Evolutionary conservation across 805 yeast species (phyloP), one percentile per base, ranked within the genome.

Genomic region (Starmerella riodocensis): DNA sequence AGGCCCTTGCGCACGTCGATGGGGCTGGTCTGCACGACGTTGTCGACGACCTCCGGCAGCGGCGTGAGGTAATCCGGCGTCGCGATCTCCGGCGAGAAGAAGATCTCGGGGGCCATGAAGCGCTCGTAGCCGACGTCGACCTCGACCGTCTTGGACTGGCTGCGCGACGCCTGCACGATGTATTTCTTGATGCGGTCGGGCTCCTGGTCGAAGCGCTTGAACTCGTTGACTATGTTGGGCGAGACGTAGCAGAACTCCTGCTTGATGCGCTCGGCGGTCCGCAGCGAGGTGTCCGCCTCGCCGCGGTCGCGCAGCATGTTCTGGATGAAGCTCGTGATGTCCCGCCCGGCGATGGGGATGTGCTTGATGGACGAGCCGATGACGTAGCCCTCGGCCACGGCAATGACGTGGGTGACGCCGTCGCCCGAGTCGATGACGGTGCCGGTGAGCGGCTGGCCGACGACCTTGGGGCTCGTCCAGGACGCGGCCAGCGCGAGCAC

Each of bases 301-400:
- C 95, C 95, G 62, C 99, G 78, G 59, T 91, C 99, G 66, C 99
- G 80, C 52, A 91, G 69, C 57, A 91, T 67, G 33, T 83, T 75
- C 66, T 91, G 99, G 50, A 91, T 85, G 59, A 91, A 91, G 48
- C 75, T 71, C 2, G 98, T 91, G 53, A 91, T 88, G 59, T 91
- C 98, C 63, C 98, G 77, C 53, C 99, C 99, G 0, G 99, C 99
- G 61, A 91, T 79, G 43, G 99, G 99, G 43, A 91, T 84, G 60
- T 91, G 88, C 58, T 91, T 91, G 59, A 91, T 91, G 24, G 96
- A 94, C 12, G 94, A 78, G 5, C 97, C 98, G 59, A 91, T 91
- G 25, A 91, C 98, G 58, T 91, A 91, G 43, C 99, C 99, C 64
- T 91, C 98, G 21, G 98, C 97, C 26, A 91, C 99, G 13, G 99